Evolutionary conservation across 257 asterid species (phyloP).

Genomic region (Solanum habrochaites): DNA sequence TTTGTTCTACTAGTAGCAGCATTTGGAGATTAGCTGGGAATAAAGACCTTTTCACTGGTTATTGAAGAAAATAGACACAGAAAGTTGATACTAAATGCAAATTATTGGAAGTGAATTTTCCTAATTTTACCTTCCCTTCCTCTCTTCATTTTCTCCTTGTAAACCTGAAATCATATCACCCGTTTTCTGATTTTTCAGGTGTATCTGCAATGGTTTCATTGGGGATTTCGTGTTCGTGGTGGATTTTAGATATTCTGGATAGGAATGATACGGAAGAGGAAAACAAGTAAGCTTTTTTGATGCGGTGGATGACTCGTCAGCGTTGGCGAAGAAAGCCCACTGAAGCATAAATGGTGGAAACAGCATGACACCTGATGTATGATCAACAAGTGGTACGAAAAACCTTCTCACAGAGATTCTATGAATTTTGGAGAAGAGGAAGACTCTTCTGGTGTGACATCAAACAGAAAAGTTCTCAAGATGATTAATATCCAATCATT

Average conservation of each 20-base stretch:
- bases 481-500: background rate
- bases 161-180: background rate
- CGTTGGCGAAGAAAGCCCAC: conserved; percentile 1
- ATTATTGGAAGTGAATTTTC: background rate
- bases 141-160: background rate
- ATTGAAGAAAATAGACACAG: background rate
- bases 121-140: background rate
- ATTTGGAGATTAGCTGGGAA: background rate
- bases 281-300: conserved; percentile 70
- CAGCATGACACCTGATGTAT: conserved; percentile 4
- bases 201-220: background rate
- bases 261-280: conserved; percentile 88
- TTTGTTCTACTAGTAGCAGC: background rate
- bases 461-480: background rate
- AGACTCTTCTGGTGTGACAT: conserved; percentile 79
- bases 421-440: conserved; percentile 81
- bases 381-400: conserved; percentile 53
- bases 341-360: conserved; percentile 25
- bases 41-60: background rate
- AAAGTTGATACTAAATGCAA: background rate
- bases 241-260: conserved; percentile 10
- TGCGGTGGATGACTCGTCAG: conserved; percentile 65
- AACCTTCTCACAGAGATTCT: conserved; percentile 67
- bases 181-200: background rate
- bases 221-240: background rate